These are phyloP conservation scores for Gamarada debralockiae DNA, from an alignment of 495 filamentous ascomycete species.

Conservation along the genomic window DNA sequence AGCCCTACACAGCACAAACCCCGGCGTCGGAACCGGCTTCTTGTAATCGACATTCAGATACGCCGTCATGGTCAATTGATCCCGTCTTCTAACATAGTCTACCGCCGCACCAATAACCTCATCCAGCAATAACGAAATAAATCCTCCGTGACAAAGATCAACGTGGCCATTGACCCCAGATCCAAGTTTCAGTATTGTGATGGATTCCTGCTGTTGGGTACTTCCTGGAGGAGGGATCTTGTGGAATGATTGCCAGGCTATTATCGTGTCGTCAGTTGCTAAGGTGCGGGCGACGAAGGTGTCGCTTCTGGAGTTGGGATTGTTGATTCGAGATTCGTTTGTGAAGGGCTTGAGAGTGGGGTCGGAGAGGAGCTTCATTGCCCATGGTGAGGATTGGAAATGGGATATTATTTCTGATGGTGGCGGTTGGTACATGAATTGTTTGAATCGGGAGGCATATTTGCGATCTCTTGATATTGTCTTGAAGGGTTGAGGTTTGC, in stretches of 20 bases:
- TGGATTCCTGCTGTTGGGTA: slow-evolving; percentile 23
- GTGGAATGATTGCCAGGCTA: slow-evolving; percentile 45
- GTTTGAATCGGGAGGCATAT: too few species aligned
- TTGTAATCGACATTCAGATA: slow-evolving; percentile 29
- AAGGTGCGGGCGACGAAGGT: slow-evolving; percentile 53
- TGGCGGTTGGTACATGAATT: not conserved
- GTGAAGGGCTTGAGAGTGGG: slow-evolving; percentile 1
- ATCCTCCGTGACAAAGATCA: slow-evolving; percentile 19
- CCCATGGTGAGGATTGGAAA: not conserved
- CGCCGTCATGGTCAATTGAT: slow-evolving; percentile 25
- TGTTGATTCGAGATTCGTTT: not conserved
- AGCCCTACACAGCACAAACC: slow-evolving; percentile 24
- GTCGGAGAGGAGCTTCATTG: not conserved
- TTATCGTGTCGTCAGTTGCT: slow-evolving; percentile 47
- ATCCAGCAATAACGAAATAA: slow-evolving; percentile 20
- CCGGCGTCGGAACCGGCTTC: slow-evolving; percentile 27
- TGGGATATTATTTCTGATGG: not conserved
- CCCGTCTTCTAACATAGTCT: slow-evolving; percentile 12
- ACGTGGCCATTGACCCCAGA: slow-evolving; percentile 15
- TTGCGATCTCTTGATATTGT: too few species aligned
- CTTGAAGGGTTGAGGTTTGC: too few species aligned
- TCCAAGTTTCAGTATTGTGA: slow-evolving; percentile 1
- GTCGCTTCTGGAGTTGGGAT: slow-evolving; percentile 35
- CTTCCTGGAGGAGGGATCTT: slow-evolving; percentile 18
- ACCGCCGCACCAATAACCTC: slow-evolving; percentile 22